Base-by-base conservation (phyloP, 805 yeast species). In the Metschnikowia shivogae region DNA sequence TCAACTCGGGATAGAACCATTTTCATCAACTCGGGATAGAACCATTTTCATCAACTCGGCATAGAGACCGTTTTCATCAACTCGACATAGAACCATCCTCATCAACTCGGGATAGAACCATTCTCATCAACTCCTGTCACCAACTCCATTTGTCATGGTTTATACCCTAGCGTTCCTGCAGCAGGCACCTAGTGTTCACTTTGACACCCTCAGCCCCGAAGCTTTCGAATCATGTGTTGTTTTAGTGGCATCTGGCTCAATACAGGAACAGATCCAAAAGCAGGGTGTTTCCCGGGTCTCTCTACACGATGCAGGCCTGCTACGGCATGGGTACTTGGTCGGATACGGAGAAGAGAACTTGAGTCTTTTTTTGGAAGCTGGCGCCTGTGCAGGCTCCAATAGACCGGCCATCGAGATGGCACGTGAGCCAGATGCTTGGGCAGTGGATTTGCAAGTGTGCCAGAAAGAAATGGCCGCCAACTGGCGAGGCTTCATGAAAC, bases 311-410 rank as follows among this genome's bases (percentile, higher is more conserved):
- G 35, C 26, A 6, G 19, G 24, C 12, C 9, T 22, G 24, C 30
- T 32, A 22, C 42, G 42, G 6, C 42, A 31, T 22, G 42, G 42
- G 29, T 39, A 39, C 12, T 22, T 39, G 17, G 42, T 32, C 35
- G 30, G 35, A 3, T 22, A 20, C 13, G 42, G 30, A n/a, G 22
- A 30, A 6, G 13, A 32, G 12, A 30, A 31, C 9, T 19, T 31
- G 27, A 14, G 22, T 32, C 20, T 39, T 20, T 39, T 39, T 19
- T 24, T 39, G 19, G 35, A 31, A 6, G 20, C 42, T 0, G 35
- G 31, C 11, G 13, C 4, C 19, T 12, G 11, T 11, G 42, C 14
- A 10, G 11, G 11, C 10, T 20, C 10, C 11, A 13, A 14, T 6
- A 20, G 35, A 10, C 14, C 29, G 13, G 17, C 28, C 2, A 7